Base-by-base conservation (phyloP, 495 filamentous ascomycete species). In the Hypomontagnella submonticulosa region DNA sequence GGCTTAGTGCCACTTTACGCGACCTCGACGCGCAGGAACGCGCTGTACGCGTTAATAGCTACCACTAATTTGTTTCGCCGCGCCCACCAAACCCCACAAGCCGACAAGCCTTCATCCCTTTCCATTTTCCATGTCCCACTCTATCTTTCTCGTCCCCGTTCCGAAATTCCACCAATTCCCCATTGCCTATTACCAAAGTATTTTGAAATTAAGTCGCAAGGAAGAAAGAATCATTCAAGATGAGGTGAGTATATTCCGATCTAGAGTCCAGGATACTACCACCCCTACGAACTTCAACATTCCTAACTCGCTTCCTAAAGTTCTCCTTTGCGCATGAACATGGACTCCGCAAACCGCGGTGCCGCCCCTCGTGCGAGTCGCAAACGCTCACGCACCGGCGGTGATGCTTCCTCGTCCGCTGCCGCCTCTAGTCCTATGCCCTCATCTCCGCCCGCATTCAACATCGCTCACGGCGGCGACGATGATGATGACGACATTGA, bases 301-400 rank as follows among this genome's bases (percentile, higher is more conserved):
- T 46, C 30, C 42, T 64, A 44, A 63, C 44, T 56, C 34, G 40
- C 20, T 60, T 88, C 4, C 23, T 12, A 9, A 44, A 81, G 92
- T 83, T 93, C 92, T 75, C 93, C 93, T 73, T 85, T 96, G 53
- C 90, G 89, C 76, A 84, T 88, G 54, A 92, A 87, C 78, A 89
- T 90, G 83, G 88, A 90, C 61, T 92, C 93, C 68, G 93, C 90
- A 70, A 97, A 97, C 76, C 88, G 92, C 57, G 92, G 92, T 51
- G 65, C 83, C 49, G 79, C 80, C 19, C 58, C 69, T 72, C 72
- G 82, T 54, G 86, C 81, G 65, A 83, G 84, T 67, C 90, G 92
- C 59, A 97, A 97, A 81, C 87, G 93, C 67, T 86, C 88, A 12
- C 89, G 93, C 83, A 90, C 90, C 63, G 92, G 91, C 69, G 91